phyloP scores from a whole-genome alignment of 2,329 filamentous ascomycete species.

The Metarhizium anisopliae region DNA sequence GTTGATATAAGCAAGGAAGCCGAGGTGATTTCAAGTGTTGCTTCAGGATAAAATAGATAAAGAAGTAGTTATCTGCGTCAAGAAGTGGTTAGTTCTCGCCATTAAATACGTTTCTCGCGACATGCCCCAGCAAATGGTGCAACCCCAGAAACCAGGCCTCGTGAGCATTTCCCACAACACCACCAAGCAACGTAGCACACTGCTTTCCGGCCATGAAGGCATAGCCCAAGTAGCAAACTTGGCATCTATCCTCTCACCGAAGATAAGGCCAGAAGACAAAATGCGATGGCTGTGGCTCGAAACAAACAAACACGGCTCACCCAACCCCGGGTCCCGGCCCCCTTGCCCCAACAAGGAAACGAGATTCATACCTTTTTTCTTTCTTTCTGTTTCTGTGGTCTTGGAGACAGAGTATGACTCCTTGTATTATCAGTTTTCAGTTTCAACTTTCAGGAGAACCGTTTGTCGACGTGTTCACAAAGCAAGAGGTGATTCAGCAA shows the following conservation, averaged over 20 bases:
- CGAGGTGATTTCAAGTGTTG: neutral
- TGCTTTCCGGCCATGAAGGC: neutral
- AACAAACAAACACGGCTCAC: neutral
- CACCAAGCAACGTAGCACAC: neutral
- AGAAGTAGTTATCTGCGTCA: neutral
- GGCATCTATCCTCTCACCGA: neutral
- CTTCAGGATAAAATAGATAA: neutral
- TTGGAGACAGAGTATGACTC: neutral
- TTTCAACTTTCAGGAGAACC: neutral
- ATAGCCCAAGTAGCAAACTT: neutral
- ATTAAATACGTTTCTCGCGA: neutral
- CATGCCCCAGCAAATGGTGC: neutral
- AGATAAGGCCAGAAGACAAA: neutral
- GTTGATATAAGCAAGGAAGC: neutral
- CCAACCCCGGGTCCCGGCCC: no score
- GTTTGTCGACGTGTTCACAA: neutral
- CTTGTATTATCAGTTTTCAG: neutral
- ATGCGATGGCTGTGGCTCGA: neutral
- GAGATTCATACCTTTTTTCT: neutral
- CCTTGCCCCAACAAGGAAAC: neutral
- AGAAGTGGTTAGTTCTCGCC: neutral
- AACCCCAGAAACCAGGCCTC: neutral
- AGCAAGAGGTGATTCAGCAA: neutral
- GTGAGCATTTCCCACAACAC: neutral
- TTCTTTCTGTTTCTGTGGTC: neutral